Percentiles rank a stretch among this genome's conserved stretches.
Evolutionary conservation across 805 yeast genomes (phyloP).

Genomic region (Kazachstania martiniae): DNA sequence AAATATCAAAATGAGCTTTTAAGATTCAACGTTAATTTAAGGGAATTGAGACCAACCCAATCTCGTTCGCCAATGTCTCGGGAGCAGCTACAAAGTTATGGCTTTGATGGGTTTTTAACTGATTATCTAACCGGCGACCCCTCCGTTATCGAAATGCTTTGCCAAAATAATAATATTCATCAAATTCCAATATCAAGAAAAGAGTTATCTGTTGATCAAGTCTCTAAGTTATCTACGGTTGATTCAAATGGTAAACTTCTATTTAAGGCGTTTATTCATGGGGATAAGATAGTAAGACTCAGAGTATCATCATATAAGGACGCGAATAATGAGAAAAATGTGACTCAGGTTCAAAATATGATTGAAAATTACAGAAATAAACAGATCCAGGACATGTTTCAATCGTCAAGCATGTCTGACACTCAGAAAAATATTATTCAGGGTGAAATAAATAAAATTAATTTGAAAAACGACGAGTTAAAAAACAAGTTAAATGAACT

Average conservation of each 20-base stretch:
- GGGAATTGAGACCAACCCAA: slow-evolving; percentile 31
- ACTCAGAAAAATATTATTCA: slow-evolving; percentile 18
- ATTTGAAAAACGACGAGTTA: slow-evolving; percentile 8
- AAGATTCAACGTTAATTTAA: slow-evolving; percentile 42
- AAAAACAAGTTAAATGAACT: slow-evolving; percentile 7
- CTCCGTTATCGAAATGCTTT: slow-evolving; percentile 61
- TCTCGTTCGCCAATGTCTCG: slow-evolving; percentile 17
- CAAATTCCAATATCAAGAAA: slow-evolving; percentile 51
- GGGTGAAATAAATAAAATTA: slow-evolving; percentile 13
- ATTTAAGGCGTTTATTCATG: slow-evolving; percentile 51
- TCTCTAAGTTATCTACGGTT: slow-evolving; percentile 29
- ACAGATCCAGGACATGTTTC: slow-evolving; percentile 5
- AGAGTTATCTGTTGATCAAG: slow-evolving; percentile 34
- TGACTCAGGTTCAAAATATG: too few species aligned
- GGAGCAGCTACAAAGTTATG: slow-evolving; percentile 35
- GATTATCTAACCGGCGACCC: slow-evolving; percentile 69
- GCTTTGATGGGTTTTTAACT: slow-evolving; percentile 71
- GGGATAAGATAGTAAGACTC: slow-evolving; percentile 40
- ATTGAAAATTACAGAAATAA: slow-evolving; percentile 22
- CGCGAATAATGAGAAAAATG: too few species aligned
- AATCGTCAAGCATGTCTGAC: slow-evolving; percentile 5
- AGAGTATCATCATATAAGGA: slow-evolving; percentile 53
- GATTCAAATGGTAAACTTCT: slow-evolving; percentile 32
- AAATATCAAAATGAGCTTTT: slow-evolving; percentile 34
- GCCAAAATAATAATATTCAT: slow-evolving; percentile 40